A percentile compares a stretch with the other conserved stretches of the same genome.
Evolutionary conservation across 2,329 filamentous ascomycete genomes (phyloP).

Genomic region (Pseudofabraea citricarpa): DNA sequence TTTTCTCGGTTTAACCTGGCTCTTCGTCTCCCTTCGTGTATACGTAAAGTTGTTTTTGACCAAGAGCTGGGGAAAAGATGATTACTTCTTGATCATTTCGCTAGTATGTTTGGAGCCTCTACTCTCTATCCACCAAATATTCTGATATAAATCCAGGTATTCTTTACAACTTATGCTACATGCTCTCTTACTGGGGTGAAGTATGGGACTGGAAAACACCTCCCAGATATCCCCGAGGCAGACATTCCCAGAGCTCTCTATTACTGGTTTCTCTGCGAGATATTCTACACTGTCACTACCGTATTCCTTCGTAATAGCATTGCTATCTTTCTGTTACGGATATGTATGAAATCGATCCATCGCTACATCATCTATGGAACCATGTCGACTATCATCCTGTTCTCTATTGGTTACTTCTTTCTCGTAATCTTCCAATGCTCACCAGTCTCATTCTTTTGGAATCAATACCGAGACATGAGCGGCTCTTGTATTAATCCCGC

Average conservation of each 20-base stretch:
- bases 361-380: slow-evolving; percentile 39
- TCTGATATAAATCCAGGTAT: slow-evolving; percentile 9
- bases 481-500: slow-evolving; percentile 33
- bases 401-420: slow-evolving; percentile 44
- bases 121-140: not conserved
- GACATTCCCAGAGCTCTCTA: slow-evolving; percentile 14
- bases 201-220: slow-evolving; percentile 17
- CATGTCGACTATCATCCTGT: slow-evolving; percentile 38
- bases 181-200: slow-evolving; percentile 11
- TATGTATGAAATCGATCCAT: slow-evolving; percentile 41
- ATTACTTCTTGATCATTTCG: slow-evolving; percentile 15
- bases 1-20: slow-evolving; percentile 14
- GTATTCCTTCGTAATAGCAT: slow-evolving; percentile 38
- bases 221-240: slow-evolving; percentile 7
- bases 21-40: slow-evolving; percentile 18
- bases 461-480: slow-evolving; percentile 15
- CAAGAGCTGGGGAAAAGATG: slow-evolving; percentile 21
- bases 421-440: slow-evolving; percentile 47
- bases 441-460: slow-evolving; percentile 49
- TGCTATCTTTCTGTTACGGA: slow-evolving; percentile 47
- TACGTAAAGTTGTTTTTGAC: slow-evolving; percentile 18
- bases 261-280: slow-evolving; percentile 49
- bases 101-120: slow-evolving; percentile 12
- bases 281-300: slow-evolving; percentile 45
- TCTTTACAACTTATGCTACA: slow-evolving; percentile 14